Evolutionary conservation across 148 eudicot species (phyloP).

Genomic region (Chenopodium suecicum): DNA sequence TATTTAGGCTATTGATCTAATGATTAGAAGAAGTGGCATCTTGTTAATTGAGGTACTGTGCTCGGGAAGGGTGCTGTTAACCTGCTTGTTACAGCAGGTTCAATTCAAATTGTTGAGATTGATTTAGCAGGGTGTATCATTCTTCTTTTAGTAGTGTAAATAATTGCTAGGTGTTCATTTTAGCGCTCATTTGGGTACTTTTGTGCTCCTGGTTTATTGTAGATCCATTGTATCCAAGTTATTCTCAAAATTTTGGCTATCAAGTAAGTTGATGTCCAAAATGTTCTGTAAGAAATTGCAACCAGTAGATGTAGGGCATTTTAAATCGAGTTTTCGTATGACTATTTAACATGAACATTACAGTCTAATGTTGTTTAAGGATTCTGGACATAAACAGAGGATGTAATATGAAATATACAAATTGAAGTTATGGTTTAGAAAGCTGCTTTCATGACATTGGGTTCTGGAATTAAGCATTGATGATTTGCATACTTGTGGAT

Average conservation of each 20-base stretch:
- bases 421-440: no score
- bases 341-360: no score
- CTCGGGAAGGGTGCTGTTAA: background rate
- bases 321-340: no score
- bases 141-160: constrained; percentile 17
- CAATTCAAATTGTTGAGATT: constrained; percentile 15
- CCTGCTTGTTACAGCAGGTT: constrained; percentile 1
- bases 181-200: background rate
- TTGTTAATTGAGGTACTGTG: background rate
- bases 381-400: no score
- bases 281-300: no score
- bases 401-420: no score
- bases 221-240: background rate
- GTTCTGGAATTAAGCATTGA: no score
- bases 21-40: background rate
- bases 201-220: background rate
- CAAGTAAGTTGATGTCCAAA: background rate
- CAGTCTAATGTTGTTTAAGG: no score
- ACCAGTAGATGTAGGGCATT: background rate
- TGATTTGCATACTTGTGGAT: no score
- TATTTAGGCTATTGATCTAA: background rate
- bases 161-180: constrained; percentile 7
- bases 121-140: constrained; percentile 18
- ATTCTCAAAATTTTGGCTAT: background rate
- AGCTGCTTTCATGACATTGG: no score